phyloP scores from a whole-genome alignment of 2,329 filamentous ascomycete genomes.

The Zarea fungicola region DNA sequence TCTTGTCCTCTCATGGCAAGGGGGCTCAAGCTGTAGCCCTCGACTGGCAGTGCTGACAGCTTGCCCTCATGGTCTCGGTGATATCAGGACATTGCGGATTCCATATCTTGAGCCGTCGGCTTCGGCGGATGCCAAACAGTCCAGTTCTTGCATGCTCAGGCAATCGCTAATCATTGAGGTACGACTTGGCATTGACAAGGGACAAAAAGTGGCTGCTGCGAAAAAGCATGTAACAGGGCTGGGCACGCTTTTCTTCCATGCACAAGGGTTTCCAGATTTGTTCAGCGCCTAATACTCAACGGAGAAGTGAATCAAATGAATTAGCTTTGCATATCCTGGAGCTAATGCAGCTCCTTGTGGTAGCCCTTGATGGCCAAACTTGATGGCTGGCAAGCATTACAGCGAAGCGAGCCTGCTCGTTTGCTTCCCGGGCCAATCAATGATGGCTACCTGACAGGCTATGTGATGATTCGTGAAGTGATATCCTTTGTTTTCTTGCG shows the following conservation, averaged over 20 bases:
- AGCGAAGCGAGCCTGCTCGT: not conserved
- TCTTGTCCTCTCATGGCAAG: not conserved
- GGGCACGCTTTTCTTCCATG: too few species aligned
- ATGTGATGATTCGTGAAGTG: too few species aligned
- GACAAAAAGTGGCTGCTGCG: not conserved
- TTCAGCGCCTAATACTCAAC: too few species aligned
- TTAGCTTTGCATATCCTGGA: not conserved
- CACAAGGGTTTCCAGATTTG: too few species aligned
- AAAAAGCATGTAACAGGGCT: not conserved
- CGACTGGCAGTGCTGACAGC: not conserved
- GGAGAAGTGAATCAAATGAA: not conserved
- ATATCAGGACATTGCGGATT: too few species aligned
- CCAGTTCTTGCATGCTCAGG: not conserved
- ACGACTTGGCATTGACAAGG: not conserved
- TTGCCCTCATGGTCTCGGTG: too few species aligned
- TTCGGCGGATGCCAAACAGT: too few species aligned
- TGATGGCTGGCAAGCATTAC: not conserved
- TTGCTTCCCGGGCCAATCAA: not conserved
- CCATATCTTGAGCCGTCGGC: too few species aligned
- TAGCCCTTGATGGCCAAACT: not conserved
- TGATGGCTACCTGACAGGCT: not conserved
- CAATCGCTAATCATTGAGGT: too few species aligned
- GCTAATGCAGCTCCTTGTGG: not conserved
- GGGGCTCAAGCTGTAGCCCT: not conserved
- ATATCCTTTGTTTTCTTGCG: too few species aligned